Base-by-base conservation (phyloP, 1,284 basidiomycete genomes). In the Cyathus olla region DNA sequence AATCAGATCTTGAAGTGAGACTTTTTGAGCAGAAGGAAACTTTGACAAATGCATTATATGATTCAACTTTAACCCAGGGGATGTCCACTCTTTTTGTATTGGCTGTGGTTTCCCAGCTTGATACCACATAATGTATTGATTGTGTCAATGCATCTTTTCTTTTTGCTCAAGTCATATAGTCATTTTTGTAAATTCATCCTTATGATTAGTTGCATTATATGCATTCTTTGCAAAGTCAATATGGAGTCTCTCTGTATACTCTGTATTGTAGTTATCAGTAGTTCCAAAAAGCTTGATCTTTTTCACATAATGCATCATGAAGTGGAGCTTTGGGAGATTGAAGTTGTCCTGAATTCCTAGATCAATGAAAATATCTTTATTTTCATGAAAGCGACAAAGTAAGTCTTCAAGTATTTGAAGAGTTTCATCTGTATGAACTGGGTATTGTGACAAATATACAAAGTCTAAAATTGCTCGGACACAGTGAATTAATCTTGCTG, bases 401-500 rank as follows among this genome's bases (percentile, higher is more conserved):
- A 26, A 26, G 4, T 26, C 19, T n/a, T 51, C 13, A 31, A 51
- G 49, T 10, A 27, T 8, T 24, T n/a, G n/a, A 13, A 51, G 11
- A 15, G 49, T 27, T 9, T 10, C 49, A 26, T 27, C 22, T 26
- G 4, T 51, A 28, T 51, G 50, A 68, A 60, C 29, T 2, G 70
- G 65, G 48, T 68, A 71, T 31, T 72, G 70, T 1, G 73, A 66
- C 28, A 74, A 57, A 49, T 73, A 72, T 1, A 76, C 61, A 58
- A 78, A 78, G 59, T 80, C 76, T 0, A 79, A 60, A 2, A 77
- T 15, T 9, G 69, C 68, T 2, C 67, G 60, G 13, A 64, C 65
- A 31, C 67, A 60, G 3, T 35, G 15, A 13, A 70, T 58, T 6
- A 70, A 66, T 5, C 50, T 22, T 1, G 48, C 49, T 21, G 31